These are phyloP conservation scores for Tulasnella sp. DNA, from an alignment of 768 basidiomycete species.

Conservation along the genomic window DNA sequence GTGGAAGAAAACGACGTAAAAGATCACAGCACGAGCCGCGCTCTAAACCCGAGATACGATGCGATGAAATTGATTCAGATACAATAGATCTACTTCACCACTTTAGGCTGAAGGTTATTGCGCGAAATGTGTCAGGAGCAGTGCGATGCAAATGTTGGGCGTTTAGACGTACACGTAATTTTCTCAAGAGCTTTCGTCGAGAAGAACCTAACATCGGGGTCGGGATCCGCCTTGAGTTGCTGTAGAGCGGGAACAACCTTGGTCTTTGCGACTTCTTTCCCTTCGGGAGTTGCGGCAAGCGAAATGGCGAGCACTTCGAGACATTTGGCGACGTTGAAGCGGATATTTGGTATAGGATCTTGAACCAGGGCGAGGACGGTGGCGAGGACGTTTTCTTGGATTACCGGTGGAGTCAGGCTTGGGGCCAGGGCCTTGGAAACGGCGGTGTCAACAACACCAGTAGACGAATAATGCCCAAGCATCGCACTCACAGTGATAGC, in stretches of 20 bases:
- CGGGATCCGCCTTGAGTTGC: conserved; percentile 73
- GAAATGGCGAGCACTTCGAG: conserved; percentile 77
- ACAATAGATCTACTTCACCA: neutral
- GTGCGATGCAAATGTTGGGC: neutral
- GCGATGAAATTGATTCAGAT: neutral
- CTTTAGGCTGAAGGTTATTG: neutral
- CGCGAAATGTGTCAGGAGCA: neutral
- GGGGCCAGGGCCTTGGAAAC: conserved; percentile 67
- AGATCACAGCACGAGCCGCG: neutral
- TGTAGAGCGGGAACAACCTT: conserved; percentile 76
- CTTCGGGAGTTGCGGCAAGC: conserved; percentile 52
- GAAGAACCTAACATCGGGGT: conserved; percentile 96
- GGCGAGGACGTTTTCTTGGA: conserved; percentile 72
- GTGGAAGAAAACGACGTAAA: neutral
- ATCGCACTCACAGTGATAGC: conserved; percentile 72
- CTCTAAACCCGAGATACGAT: neutral
- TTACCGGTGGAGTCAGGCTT: conserved; percentile 70
- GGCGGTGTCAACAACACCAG: neutral
- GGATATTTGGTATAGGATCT: conserved; percentile 97
- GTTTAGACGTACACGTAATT: neutral
- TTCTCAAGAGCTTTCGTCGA: conserved; percentile 69
- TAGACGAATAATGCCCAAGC: neutral
- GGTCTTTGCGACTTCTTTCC: conserved; percentile 58
- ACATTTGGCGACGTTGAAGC: conserved; percentile 96
- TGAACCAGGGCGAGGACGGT: conserved; percentile 69